Evolutionary conservation across 2,329 filamentous ascomycete genomes (phyloP).

Genomic region (Colletotrichum sp.): DNA sequence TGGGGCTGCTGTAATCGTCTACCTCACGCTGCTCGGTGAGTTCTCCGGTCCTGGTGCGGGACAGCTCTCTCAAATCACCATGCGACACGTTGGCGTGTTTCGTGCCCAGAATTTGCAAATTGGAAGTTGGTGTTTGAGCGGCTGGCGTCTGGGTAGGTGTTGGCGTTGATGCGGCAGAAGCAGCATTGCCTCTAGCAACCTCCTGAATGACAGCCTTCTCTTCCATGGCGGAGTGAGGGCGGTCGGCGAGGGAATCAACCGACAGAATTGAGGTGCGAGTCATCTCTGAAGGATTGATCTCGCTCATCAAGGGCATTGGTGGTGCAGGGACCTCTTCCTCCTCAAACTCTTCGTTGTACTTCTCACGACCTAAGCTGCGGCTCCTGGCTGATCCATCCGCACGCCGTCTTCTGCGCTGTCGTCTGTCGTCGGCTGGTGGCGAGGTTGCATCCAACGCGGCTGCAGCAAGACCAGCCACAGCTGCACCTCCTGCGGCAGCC

Average conservation of each 20-base stretch:
- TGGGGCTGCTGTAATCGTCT: constrained; percentile 44
- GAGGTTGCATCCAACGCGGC: constrained; percentile 43
- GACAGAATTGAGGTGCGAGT: constrained; percentile 89
- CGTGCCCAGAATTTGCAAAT: constrained; percentile 63
- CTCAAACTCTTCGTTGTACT: constrained; percentile 55
- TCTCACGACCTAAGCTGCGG: constrained; percentile 48
- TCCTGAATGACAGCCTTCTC: constrained; percentile 67
- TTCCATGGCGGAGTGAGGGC: constrained; percentile 71
- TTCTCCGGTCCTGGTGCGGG: constrained; percentile 39
- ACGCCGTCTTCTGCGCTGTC: constrained; percentile 57
- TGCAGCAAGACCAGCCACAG: constrained; percentile 40
- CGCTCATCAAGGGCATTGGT: constrained; percentile 88
- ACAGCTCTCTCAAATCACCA: constrained; percentile 61
- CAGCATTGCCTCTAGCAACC: constrained; percentile 60
- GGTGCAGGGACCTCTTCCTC: constrained; percentile 66
- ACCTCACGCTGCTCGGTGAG: constrained; percentile 45
- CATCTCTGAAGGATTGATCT: constrained; percentile 83
- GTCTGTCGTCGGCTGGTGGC: constrained; percentile 54
- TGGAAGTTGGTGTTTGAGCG: constrained; percentile 47
- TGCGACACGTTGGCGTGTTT: constrained; percentile 70
- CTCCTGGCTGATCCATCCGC: constrained; percentile 52
- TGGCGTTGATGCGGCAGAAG: constrained; percentile 66
- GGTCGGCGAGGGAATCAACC: constrained; percentile 71
- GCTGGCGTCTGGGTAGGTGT: constrained; percentile 63
- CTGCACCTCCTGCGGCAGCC: constrained; percentile 50